Evolutionary conservation across 257 asterid genomes (phyloP).

Genomic region (Handroanthus guayacan): DNA sequence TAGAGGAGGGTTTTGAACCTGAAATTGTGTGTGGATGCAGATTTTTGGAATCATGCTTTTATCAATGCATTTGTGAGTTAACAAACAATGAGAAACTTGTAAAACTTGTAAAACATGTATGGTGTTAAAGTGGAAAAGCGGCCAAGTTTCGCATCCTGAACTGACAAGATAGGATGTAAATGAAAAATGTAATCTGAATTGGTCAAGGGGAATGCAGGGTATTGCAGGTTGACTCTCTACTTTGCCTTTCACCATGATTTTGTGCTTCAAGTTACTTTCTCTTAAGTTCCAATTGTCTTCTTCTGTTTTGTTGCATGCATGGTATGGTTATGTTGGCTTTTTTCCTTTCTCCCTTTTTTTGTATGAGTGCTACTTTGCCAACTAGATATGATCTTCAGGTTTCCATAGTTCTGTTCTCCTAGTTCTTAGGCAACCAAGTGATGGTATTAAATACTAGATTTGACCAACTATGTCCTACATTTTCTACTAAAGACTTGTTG

Average conservation of each 20-base stretch:
- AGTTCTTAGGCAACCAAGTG: constrained; percentile 6
- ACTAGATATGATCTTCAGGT: background rate
- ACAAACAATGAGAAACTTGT: background rate
- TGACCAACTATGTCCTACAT: background rate
- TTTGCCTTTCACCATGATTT: background rate
- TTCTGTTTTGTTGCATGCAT: background rate
- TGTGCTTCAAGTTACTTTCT: background rate
- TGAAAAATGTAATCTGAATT: background rate
- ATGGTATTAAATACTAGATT: background rate
- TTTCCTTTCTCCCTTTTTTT: background rate
- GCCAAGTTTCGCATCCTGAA: background rate
- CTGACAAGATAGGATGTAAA: background rate
- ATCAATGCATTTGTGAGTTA: background rate
- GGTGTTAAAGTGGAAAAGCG: background rate
- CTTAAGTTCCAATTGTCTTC: background rate
- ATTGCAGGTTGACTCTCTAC: background rate
- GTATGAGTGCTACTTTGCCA: constrained; percentile 3
- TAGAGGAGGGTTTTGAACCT: background rate
- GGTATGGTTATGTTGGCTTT: background rate
- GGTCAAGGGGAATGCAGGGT: background rate
- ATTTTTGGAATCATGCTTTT: background rate
- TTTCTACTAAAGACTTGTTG: background rate
- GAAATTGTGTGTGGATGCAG: background rate
- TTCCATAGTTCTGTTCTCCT: background rate
- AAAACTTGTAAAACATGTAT: background rate